Conservation (phyloP, 2,329 filamentous ascomycete species). For the Fusarium heterosporum region DNA sequence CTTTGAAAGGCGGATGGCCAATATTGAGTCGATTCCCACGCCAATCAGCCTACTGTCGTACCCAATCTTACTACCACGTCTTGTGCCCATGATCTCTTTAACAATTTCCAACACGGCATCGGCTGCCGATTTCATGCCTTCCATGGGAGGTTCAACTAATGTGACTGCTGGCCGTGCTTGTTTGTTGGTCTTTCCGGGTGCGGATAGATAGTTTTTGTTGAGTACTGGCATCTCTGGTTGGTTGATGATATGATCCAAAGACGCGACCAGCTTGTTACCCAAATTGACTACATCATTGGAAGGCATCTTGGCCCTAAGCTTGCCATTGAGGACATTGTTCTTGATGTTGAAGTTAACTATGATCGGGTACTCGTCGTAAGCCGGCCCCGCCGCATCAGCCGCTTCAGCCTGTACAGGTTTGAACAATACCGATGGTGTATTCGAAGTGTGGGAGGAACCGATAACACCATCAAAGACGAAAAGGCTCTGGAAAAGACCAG, state of each 20-base stretch:
- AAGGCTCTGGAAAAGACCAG: slow-evolving; percentile 22
- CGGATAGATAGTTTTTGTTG: not conserved
- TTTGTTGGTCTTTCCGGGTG: accelerated
- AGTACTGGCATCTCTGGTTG: not conserved
- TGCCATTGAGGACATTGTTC: slow-evolving; percentile 4
- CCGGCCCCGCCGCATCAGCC: not conserved
- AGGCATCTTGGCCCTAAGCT: slow-evolving; percentile 13
- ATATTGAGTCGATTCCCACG: slow-evolving; percentile 23
- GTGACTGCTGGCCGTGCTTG: not conserved
- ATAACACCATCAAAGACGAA: slow-evolving; percentile 29
- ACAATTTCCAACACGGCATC: slow-evolving; percentile 5
- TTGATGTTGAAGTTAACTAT: slow-evolving; percentile 29
- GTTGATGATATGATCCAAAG: not conserved
- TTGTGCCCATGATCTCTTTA: slow-evolving; percentile 4
- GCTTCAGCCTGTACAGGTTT: not conserved
- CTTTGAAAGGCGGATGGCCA: slow-evolving; percentile 29
- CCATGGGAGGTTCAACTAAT: not conserved
- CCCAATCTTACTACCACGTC: not conserved
- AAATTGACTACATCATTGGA: not conserved
- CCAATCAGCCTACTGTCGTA: slow-evolving; percentile 21
- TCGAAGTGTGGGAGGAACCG: not conserved
- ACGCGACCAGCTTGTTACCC: not conserved
- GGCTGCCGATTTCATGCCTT: not conserved
- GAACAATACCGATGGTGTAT: not conserved
- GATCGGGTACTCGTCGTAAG: slow-evolving; percentile 26